These are phyloP conservation scores for Ambrosia artemisiifolia DNA, from an alignment of 129 eudicot genomes.

Conservation along the genomic window DNA sequence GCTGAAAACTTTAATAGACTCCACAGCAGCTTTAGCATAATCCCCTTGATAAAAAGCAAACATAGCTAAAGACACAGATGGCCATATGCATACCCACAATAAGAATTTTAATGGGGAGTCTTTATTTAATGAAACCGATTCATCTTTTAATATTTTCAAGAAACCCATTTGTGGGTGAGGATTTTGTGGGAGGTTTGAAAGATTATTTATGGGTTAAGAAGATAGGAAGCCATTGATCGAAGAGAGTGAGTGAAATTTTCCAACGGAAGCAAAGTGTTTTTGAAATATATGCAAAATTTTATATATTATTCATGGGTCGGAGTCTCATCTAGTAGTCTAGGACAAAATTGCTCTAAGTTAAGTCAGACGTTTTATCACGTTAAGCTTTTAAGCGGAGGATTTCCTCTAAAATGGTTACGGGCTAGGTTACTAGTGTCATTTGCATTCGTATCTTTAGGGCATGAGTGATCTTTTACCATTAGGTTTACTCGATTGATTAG, in stretches of 20 bases:
- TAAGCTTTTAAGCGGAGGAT: too few species aligned
- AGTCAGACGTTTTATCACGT: too few species aligned
- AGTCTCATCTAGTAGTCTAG: too few species aligned
- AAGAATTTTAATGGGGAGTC: constrained; percentile 58
- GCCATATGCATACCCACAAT: constrained; percentile 76
- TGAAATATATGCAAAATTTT: too few species aligned
- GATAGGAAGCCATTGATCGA: constrained; percentile 49
- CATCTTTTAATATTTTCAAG: constrained; percentile 31
- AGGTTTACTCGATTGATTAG: too few species aligned
- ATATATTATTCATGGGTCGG: too few species aligned
- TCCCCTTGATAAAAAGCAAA: constrained; percentile 68
- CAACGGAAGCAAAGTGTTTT: constrained; percentile 13
- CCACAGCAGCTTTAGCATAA: constrained; percentile 57
- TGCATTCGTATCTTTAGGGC: too few species aligned
- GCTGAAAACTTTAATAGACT: constrained; percentile 78
- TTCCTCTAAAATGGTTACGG: too few species aligned
- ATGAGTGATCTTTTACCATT: too few species aligned
- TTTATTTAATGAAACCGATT: constrained; percentile 21
- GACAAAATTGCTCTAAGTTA: too few species aligned
- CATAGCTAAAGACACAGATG: constrained; percentile 76
- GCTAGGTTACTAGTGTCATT: too few species aligned
- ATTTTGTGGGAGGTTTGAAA: too few species aligned
- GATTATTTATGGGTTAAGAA: constrained; percentile 37
- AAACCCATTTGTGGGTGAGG: constrained; percentile 31
- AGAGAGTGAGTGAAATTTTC: not conserved